A percentile compares a stretch with the other conserved stretches of the same genome.
Conservation (phyloP, 257 asterid species). For the Rhazya stricta region DNA sequence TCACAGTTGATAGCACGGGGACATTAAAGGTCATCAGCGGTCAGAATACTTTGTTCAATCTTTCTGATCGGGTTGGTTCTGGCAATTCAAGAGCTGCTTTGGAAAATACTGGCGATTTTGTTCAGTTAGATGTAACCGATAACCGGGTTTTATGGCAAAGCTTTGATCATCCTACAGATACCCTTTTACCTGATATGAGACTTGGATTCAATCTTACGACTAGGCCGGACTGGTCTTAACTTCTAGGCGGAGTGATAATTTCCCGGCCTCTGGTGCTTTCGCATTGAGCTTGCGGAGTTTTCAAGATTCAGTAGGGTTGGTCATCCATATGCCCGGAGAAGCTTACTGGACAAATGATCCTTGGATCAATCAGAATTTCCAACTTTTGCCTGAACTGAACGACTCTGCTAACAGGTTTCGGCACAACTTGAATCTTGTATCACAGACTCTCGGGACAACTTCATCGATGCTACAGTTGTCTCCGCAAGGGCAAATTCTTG, state of each 20-base stretch:
- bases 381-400: background rate
- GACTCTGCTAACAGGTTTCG: background rate
- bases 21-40: conserved; percentile 19
- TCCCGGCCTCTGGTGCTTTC: conserved; percentile 45
- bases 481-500: conserved; percentile 10
- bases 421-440: conserved; percentile 6
- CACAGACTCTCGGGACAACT: background rate
- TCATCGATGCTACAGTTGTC: conserved; percentile 6
- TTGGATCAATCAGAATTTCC: conserved; percentile 15
- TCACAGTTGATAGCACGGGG: too few relatives aligned
- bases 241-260: conserved; percentile 29
- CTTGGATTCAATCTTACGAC: conserved; percentile 32
- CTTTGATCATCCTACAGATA: conserved; percentile 48
- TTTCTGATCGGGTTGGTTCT: conserved; percentile 15
- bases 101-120: conserved; percentile 36
- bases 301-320: conserved; percentile 13
- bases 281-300: conserved; percentile 37
- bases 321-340: conserved; percentile 27
- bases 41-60: conserved; percentile 9
- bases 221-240: conserved; percentile 29
- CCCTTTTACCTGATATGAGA: conserved; percentile 49
- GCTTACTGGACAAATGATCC: conserved; percentile 24
- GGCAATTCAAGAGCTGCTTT: conserved; percentile 28
- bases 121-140: conserved; percentile 13
- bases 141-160: conserved; percentile 37